phyloP scores from a whole-genome alignment of 768 basidiomycete species.

The Suillus decipiens region DNA sequence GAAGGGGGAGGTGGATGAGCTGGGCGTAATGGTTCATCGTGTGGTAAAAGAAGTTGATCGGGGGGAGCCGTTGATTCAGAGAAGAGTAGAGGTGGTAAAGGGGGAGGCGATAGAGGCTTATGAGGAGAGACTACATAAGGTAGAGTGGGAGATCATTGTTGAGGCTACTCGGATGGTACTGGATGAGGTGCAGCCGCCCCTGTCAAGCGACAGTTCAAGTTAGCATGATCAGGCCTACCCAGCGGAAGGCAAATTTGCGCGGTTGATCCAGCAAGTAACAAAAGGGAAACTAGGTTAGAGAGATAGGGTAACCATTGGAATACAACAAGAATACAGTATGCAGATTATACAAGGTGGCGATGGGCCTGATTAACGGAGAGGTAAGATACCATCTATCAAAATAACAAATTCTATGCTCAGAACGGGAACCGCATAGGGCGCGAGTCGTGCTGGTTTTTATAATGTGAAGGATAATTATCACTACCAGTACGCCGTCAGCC shows the following conservation, averaged over 20 bases:
- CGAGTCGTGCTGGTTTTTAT: constrained; percentile 15
- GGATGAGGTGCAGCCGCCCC: constrained; percentile 44
- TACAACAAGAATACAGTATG: background rate
- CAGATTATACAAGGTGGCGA: constrained; percentile 18
- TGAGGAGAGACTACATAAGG: constrained; percentile 73
- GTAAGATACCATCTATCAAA: constrained; percentile 4
- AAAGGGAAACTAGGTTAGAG: background rate
- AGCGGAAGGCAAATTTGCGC: background rate
- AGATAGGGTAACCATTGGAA: background rate
- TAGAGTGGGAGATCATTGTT: constrained; percentile 92
- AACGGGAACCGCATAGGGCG: constrained; percentile 31
- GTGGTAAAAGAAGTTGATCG: constrained; percentile 93
- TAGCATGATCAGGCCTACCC: background rate
- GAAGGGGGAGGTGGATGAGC: constrained; percentile 72
- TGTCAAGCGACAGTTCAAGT: constrained; percentile 14
- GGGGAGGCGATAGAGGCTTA: constrained; percentile 75
- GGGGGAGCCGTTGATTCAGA: constrained; percentile 83
- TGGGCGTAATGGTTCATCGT: constrained; percentile 92
- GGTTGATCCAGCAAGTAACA: background rate
- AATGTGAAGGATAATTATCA: constrained; percentile 19
- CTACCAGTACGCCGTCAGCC: constrained; percentile 15
- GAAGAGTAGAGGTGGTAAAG: constrained; percentile 69
- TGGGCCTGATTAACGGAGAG: constrained; percentile 12
- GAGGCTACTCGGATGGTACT: constrained; percentile 76
- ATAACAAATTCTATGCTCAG: constrained; percentile 15